Base-by-base conservation (phyloP, 2,329 filamentous ascomycete genomes). In the Pseudocercospora fuligena region DNA sequence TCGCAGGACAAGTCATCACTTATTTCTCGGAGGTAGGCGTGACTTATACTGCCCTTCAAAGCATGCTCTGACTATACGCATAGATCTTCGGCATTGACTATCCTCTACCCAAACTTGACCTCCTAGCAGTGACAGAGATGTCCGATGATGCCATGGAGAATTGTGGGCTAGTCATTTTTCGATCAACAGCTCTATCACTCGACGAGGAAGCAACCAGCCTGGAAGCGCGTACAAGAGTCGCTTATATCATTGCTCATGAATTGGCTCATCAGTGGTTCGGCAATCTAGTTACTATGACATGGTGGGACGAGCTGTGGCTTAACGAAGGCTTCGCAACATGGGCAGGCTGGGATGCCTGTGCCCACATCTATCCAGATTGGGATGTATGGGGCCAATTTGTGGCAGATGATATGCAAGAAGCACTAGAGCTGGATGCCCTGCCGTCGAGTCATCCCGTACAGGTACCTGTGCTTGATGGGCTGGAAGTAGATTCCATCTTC, bases 231-330 rank as follows among this genome's bases (percentile, higher is more conserved):
- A 97, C 97, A 79, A 88, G 94, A 43, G 91, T 99, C 70, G 95
- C 95, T 33, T 98, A 99, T 75, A 94, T 99, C 64, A 94, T 98
- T 60, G 94, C 95, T n/a, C 95, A 99, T 80, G 95, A 99, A 80
- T 85, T 99, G 69, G 95, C 94, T 64, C 93, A 97, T 77, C 93
- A 97, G 82, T 97, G 94, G 94, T 97, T 97, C 74, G 93, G 93
- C 46, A 96, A 97, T 78, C 86, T 97, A 9, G 93, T 97, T 51
- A 97, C 94, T 5, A 97, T 97, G 93, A 92, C 97, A 78, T 97
- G 93, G 93, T 96, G 77, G 81, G 82, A 69, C 64, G 76, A 80
- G 82, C 86, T 95, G 46, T 97, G 93, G 93, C 86, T 97, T 60
- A 97, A 97, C 76, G 94, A 98, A 80, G 94, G 69, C 61, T 99